Evolutionary conservation across 495 filamentous ascomycete genomes (phyloP).

Genomic region (Lepidopterella palustris): DNA sequence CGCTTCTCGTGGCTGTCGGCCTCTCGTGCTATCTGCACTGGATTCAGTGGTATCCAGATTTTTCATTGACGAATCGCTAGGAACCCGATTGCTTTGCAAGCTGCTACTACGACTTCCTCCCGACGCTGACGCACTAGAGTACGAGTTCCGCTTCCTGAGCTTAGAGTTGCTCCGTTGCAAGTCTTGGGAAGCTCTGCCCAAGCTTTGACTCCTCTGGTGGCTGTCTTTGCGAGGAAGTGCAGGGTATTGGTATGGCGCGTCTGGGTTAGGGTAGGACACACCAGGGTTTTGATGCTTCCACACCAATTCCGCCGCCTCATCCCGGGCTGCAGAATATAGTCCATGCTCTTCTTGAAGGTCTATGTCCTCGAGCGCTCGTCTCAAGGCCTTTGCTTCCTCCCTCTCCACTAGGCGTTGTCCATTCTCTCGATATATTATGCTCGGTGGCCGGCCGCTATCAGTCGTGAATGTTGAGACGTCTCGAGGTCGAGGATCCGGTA

Average conservation of each 20-base stretch:
- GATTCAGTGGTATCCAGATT: constrained; percentile 2
- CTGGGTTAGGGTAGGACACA: constrained; percentile 46
- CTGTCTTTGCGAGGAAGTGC: constrained; percentile 55
- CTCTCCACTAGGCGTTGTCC: constrained; percentile 79
- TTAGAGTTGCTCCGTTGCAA: constrained; percentile 22
- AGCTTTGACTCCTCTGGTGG: constrained; percentile 55
- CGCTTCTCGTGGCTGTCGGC: not conserved
- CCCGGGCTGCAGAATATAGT: constrained; percentile 67
- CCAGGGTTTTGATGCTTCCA: constrained; percentile 72
- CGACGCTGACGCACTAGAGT: constrained; percentile 10
- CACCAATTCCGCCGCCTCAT: constrained; percentile 82
- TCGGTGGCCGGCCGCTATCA: constrained; percentile 12
- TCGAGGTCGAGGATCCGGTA: constrained; percentile 19
- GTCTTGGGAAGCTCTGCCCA: constrained; percentile 46
- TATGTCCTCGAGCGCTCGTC: constrained; percentile 76
- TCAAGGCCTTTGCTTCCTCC: constrained; percentile 70
- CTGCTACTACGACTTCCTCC: constrained; percentile 21
- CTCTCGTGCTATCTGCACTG: not conserved
- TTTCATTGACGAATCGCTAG: constrained; percentile 28
- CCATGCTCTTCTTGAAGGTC: constrained; percentile 62
- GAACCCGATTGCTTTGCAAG: constrained; percentile 20
- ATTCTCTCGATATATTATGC: constrained; percentile 66
- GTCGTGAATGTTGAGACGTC: constrained; percentile 9
- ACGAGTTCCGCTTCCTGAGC: constrained; percentile 23
- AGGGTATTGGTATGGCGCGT: constrained; percentile 57